Conservation (phyloP, 2,329 filamentous ascomycete genomes). For the Arthrobotrys entomopaga region DNA sequence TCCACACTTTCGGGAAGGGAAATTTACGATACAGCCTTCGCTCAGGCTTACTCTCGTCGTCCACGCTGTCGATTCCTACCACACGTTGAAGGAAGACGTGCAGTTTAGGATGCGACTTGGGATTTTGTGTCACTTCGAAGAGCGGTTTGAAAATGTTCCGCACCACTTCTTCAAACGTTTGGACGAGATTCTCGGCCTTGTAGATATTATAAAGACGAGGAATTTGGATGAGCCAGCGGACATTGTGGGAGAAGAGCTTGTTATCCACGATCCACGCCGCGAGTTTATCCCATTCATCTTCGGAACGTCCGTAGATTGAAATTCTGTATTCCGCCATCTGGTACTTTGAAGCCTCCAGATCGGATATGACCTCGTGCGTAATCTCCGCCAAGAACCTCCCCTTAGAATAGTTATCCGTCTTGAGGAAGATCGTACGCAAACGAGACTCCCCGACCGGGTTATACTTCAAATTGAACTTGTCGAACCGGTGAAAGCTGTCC, state of each 20-base stretch:
- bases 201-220: constrained; percentile 96
- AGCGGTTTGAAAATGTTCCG: constrained; percentile 91
- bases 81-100: constrained; percentile 95
- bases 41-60: constrained; percentile 97
- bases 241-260: constrained; percentile 96
- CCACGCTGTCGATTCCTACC: constrained; percentile 95
- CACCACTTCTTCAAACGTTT: constrained; percentile 88
- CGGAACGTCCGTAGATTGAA: constrained; percentile 90
- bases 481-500: constrained; percentile 97
- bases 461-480: constrained; percentile 99
- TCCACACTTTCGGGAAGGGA: constrained; percentile 87
- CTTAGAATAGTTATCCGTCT: constrained; percentile 97
- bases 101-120: constrained; percentile 85
- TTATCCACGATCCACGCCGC: constrained; percentile 98
- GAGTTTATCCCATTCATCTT: constrained; percentile 97
- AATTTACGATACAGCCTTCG: constrained; percentile 95
- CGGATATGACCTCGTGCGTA: constrained; percentile 95
- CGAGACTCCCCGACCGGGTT: constrained; percentile 97
- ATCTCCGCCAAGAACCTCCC: constrained; percentile 96
- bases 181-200: constrained; percentile 86
- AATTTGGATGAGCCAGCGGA: constrained; percentile 95
- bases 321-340: constrained; percentile 99
- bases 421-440: constrained; percentile 95
- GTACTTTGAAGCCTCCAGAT: constrained; percentile 98
- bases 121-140: constrained; percentile 92